Evolutionary conservation across 2,329 filamentous ascomycete species (phyloP).

Genomic region (Colletotrichum nymphaeae): DNA sequence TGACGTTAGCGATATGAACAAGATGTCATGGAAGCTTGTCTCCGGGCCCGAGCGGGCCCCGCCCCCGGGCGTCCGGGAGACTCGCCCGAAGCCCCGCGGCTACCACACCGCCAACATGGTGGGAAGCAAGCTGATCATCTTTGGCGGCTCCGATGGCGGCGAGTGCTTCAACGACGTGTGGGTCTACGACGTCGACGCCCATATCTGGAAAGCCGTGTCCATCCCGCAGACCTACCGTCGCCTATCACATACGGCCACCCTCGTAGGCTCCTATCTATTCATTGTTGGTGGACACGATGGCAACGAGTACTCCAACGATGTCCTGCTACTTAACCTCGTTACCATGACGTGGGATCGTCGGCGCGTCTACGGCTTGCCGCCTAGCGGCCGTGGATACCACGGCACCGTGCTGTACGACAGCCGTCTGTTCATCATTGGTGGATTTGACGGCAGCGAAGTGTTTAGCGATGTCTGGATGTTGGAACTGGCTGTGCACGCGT

Average conservation of each 20-base stretch:
- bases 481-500: constrained; percentile 76
- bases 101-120: constrained; percentile 82
- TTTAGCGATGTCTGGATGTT: constrained; percentile 76
- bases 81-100: constrained; percentile 71
- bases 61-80: constrained; percentile 43
- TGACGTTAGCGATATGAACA: constrained; percentile 73
- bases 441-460: constrained; percentile 75
- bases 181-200: constrained; percentile 76
- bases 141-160: constrained; percentile 75
- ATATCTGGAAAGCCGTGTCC: constrained; percentile 68
- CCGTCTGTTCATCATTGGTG: constrained; percentile 72
- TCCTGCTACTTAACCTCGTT: constrained; percentile 75
- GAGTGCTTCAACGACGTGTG: constrained; percentile 81
- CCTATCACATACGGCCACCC: constrained; percentile 75
- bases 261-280: constrained; percentile 77
- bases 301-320: constrained; percentile 76
- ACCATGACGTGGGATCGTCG: constrained; percentile 81
- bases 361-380: constrained; percentile 71
- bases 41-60: constrained; percentile 57
- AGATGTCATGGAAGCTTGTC: constrained; percentile 77
- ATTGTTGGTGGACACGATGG: constrained; percentile 78
- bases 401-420: constrained; percentile 74
- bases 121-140: constrained; percentile 78
- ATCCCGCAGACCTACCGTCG: constrained; percentile 72
- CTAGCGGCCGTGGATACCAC: constrained; percentile 74